Percentiles rank a stretch among this genome's conserved stretches.
Conservation (phyloP, 1,284 basidiomycete genomes). For the Malassezia restricta region DNA sequence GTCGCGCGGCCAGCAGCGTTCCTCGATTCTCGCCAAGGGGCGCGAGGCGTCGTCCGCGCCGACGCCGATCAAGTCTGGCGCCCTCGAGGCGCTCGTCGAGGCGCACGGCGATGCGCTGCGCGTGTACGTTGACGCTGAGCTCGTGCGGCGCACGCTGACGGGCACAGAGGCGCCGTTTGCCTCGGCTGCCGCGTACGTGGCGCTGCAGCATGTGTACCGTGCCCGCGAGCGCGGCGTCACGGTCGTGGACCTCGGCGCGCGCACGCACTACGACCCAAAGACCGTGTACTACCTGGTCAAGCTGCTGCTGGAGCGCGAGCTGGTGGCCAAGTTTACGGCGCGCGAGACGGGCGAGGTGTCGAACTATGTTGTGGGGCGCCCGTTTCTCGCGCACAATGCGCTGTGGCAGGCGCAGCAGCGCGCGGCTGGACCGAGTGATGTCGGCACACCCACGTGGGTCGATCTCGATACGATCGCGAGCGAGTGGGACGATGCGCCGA, state of each 20-base stretch:
- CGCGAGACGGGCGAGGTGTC: slow-evolving; percentile 30
- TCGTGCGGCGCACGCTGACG: slow-evolving; percentile 64
- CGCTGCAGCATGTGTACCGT: slow-evolving; percentile 69
- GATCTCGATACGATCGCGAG: slow-evolving; percentile 3
- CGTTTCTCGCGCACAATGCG: slow-evolving; percentile 21
- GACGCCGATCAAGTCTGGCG: slow-evolving; percentile 4
- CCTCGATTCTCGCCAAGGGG: slow-evolving; percentile 6
- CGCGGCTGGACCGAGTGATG: slow-evolving; percentile 7
- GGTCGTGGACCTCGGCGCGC: slow-evolving; percentile 62
- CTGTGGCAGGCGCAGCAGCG: slow-evolving; percentile 23
- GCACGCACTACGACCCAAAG: slow-evolving; percentile 75
- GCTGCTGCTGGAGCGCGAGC: slow-evolving; percentile 21
- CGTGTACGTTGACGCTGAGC: slow-evolving; percentile 61
- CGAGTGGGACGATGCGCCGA: slow-evolving; percentile 9
- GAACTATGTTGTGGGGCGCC: slow-evolving; percentile 21
- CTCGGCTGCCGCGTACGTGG: slow-evolving; percentile 69
- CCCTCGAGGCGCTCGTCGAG: slow-evolving; percentile 49
- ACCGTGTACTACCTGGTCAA: slow-evolving; percentile 58
- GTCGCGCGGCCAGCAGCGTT: not conserved
- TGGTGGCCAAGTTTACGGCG: slow-evolving; percentile 24
- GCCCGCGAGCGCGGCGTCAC: slow-evolving; percentile 65
- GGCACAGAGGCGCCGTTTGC: slow-evolving; percentile 69
- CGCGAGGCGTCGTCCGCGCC: not conserved
- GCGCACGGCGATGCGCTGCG: slow-evolving; percentile 51
- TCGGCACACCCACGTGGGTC: slow-evolving; percentile 2